Evolutionary conservation across 2,329 filamentous ascomycete species (phyloP), one percentile per base, ranked within the genome.

Genomic region (Coleophoma cylindrospora): DNA sequence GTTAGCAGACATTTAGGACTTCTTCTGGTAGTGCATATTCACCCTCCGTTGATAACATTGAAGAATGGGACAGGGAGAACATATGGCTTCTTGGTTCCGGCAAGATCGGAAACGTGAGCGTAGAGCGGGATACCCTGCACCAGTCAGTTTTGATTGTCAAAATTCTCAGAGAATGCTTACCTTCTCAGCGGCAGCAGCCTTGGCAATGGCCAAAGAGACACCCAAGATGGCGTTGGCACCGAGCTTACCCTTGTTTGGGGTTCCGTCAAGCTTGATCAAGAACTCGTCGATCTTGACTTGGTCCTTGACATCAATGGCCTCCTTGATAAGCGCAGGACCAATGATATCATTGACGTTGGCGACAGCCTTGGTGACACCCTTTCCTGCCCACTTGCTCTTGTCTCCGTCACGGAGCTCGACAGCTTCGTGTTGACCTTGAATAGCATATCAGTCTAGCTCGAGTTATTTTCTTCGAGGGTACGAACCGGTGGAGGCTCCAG

Each of bases 401-500:
- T 95, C 89, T 66, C 87, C 88, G 69, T 95, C 90, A 71, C 89
- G 89, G 71, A 95, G 87, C 77, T 95, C 89, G 71, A 86, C 86
- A 69, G 89, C 90, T 77, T 95, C 89, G 74, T 95, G 89, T 74
- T 91, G 86, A 66, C 89, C 88, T 90, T 64, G 63, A 46, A 43
- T 48, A 41, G 50, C 47, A 44, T 40, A 54, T 62, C 50, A 61
- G 59, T 48, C 34, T 53, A 53, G 21, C 51, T 40, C 52, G 36
- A 19, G 27, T 45, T 50, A 34, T 33, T 37, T 32, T 41, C 47
- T 53, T 50, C 47, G 49, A 50, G 49, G 45, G 45, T 49, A 79
- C 84, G 68, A 72, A 91, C 87, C 91, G 66, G 91, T 96, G 65
- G 92, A 96, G 67, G 92, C 92, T 72, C 92, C 92, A 61, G 91